Evolutionary conservation across 164 flowering plant genomes (phyloP), one percentile per base, ranked within the genome.

Genomic region (Umbilicus rupestris): DNA sequence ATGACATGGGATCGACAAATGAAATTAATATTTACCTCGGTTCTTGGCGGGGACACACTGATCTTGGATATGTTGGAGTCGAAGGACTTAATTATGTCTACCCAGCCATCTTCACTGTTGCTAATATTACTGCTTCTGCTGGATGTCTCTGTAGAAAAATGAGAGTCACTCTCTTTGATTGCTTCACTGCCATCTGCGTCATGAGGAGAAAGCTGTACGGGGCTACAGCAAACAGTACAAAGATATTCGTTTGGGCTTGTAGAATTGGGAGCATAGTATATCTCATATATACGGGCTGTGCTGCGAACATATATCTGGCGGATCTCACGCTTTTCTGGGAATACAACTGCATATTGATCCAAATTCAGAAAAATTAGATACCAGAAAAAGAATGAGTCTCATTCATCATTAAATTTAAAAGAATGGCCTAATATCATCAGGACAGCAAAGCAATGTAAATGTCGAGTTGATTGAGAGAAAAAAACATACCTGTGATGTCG

Each of bases 241-340:
- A 93, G 87, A 78, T 90, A 94, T 72, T 90, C 98, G 71, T 77
- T 80, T 64, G 22, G 62, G 64, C 76, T 74, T 35, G 70, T 73
- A 39, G 58, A 60, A 49, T 78, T 66, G 50, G 76, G 39, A 20
- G 83, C 72, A 74, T 76, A 84, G 68, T 90, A 93, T 70, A 93
- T 83, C 78, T 93, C 98, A 70, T 82, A 93, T 9, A 83, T 76
- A 64, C 91, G 83, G 66, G 96, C 94, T 33, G 87, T 85, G 68
- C 97, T 93, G 44, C 89, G 76, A 66, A 93, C 83, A 76, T 93
- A 93, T 31, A 94, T 80, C 81, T 85, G 96, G 45, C 78, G 64
- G 60, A 87, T 72, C 72, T 87, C 93, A 69, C 85, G 82, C 58
- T 75, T 76, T 55, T 84, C 79, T 1, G 73, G 45, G 70, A 93